Evolutionary conservation across 2,329 filamentous ascomycete species (phyloP).

Genomic region (Ophiostoma quercus): DNA sequence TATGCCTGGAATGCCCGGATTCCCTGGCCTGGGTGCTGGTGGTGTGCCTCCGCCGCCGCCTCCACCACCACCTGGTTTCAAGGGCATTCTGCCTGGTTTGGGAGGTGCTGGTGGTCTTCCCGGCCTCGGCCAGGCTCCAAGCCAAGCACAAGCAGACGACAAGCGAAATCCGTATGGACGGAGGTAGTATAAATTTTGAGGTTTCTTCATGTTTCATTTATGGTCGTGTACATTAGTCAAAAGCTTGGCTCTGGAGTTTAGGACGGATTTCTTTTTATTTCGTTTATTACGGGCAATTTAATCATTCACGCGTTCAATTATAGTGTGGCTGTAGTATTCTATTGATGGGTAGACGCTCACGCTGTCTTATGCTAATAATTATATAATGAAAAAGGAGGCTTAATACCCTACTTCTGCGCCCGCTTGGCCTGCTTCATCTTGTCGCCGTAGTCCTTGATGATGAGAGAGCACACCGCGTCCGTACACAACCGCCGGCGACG

Average conservation of each 20-base stretch:
- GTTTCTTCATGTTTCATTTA: neutral
- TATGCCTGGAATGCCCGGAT: neutral
- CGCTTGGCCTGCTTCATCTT: slow-evolving; percentile 49
- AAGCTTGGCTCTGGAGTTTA: slow-evolving; percentile 4
- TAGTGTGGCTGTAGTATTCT: neutral
- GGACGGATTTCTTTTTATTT: neutral
- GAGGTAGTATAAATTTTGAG: neutral
- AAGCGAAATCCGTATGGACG: neutral
- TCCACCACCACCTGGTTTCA: slow-evolving; percentile 31
- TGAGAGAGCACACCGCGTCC: slow-evolving; percentile 76
- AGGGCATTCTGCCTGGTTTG: slow-evolving; percentile 31
- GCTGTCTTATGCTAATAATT: neutral
- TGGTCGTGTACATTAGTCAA: neutral
- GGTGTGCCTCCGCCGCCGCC: slow-evolving; percentile 38
- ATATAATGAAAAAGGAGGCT: neutral
- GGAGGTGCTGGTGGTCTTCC: slow-evolving; percentile 31
- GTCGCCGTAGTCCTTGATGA: slow-evolving; percentile 72
- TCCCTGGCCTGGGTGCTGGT: slow-evolving; percentile 3
- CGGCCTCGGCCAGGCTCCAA: slow-evolving; percentile 32
- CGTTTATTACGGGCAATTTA: neutral
- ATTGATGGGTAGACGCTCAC: neutral
- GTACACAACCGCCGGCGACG: slow-evolving; percentile 76
- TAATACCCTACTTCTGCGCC: slow-evolving; percentile 23
- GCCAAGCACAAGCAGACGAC: slow-evolving; percentile 41
- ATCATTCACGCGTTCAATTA: neutral